Conservation (phyloP, 108 stramenopile species). For the Conticribra guillardii region DNA sequence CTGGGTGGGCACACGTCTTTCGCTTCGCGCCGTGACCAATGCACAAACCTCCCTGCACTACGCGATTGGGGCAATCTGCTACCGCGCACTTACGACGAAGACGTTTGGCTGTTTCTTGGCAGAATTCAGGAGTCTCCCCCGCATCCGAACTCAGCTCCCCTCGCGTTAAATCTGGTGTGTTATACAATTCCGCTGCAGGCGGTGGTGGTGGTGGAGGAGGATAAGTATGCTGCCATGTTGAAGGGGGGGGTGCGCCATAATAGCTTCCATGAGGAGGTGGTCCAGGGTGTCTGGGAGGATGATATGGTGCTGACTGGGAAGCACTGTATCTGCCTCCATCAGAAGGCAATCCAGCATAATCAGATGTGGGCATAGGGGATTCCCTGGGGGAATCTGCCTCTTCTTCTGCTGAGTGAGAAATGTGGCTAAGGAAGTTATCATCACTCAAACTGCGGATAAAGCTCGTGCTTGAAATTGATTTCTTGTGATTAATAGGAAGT, state of each 20-base stretch:
- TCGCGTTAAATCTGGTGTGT: slow-evolving; percentile 5
- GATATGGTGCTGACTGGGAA: too few relatives aligned
- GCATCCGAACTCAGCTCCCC: neutral
- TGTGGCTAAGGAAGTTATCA: slow-evolving; percentile 38
- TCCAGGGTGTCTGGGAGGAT: neutral
- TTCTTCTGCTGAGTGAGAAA: neutral
- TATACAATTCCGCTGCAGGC: neutral
- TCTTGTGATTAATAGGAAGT: slow-evolving; percentile 7
- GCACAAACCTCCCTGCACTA: slow-evolving; percentile 89
- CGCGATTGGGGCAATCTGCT: slow-evolving; percentile 75
- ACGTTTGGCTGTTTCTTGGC: slow-evolving; percentile 66
- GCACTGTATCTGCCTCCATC: too few relatives aligned
- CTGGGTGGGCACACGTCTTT: slow-evolving; percentile 81
- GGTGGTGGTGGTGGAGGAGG: slow-evolving; percentile 7
- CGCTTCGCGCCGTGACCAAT: slow-evolving; percentile 88
- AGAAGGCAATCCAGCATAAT: slow-evolving; percentile 2
- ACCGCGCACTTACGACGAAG: slow-evolving; percentile 85
- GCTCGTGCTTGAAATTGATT: slow-evolving; percentile 46
- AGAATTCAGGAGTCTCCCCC: slow-evolving; percentile 12
- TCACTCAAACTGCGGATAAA: slow-evolving; percentile 53
- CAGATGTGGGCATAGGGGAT: neutral
- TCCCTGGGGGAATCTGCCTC: neutral
- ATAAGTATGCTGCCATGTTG: neutral
- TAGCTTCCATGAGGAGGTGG: neutral
- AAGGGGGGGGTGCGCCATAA: neutral